A percentile compares a stretch with the other conserved stretches of the same genome.
These are phyloP conservation scores for Tetrahymena borealis DNA, from an alignment of 73 alveolate species.

Conservation along the genomic window DNA sequence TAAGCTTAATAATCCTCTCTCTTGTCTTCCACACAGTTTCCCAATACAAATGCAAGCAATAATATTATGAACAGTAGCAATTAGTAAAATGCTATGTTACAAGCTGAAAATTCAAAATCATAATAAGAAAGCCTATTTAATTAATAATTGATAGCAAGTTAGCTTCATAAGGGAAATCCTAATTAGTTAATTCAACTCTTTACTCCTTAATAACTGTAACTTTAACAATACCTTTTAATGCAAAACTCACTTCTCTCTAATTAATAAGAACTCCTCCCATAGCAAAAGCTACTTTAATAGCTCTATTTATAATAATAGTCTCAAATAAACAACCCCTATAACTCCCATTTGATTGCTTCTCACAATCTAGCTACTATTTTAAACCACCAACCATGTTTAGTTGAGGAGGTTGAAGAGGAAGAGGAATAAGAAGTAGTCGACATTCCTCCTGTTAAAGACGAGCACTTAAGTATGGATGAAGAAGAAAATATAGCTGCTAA, in stretches of 20 bases:
- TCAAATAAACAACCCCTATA: no score
- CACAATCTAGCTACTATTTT: no score
- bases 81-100: neutral
- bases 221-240: neutral
- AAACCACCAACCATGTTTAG: no score
- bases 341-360: no score
- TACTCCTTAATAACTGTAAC: neutral
- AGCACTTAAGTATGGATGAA: neutral
- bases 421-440: neutral
- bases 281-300: neutral
- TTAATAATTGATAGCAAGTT: neutral
- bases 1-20: neutral
- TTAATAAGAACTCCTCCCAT: no score
- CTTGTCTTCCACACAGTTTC: neutral
- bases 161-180: neutral
- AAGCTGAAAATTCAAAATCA: neutral
- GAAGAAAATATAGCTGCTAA: neutral
- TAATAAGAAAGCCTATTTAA: neutral
- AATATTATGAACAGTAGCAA: neutral
- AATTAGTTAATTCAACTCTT: neutral
- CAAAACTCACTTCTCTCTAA: no score
- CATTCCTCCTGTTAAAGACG: neutral
- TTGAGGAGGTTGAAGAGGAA: no score
- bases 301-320: no score
- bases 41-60: neutral